These are phyloP conservation scores for Penicillium goetzii DNA, from an alignment of 495 filamentous ascomycete species.

Conservation along the genomic window DNA sequence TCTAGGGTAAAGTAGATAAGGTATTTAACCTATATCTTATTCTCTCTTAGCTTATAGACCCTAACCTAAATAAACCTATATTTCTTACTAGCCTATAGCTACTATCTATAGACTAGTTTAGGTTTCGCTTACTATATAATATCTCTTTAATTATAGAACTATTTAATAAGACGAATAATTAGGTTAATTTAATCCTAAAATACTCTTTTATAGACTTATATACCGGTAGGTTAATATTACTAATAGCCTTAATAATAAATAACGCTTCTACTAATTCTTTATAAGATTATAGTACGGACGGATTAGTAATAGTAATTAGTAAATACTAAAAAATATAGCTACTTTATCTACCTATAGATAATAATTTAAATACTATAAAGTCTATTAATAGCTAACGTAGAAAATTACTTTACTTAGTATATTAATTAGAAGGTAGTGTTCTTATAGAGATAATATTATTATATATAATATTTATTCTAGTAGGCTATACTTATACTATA, in stretches of 20 bases:
- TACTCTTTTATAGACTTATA: slow-evolving; percentile 27
- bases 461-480: slow-evolving; percentile 22
- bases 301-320: slow-evolving; percentile 19
- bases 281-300: slow-evolving; percentile 20
- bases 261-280: neutral
- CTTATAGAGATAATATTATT: slow-evolving; percentile 17
- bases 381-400: slow-evolving; percentile 14
- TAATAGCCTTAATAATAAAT: neutral
- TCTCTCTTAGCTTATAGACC: slow-evolving; percentile 15
- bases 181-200: slow-evolving; percentile 24
- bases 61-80: slow-evolving; percentile 4
- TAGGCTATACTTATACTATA: slow-evolving; percentile 16
- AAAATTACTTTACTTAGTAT: slow-evolving; percentile 12
- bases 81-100: slow-evolving; percentile 16
- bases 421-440: slow-evolving; percentile 21
- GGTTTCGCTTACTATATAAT: slow-evolving; percentile 12
- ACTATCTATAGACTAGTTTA: slow-evolving; percentile 7
- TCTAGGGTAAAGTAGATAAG: slow-evolving; percentile 14
- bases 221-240: slow-evolving; percentile 12
- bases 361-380: slow-evolving; percentile 17
- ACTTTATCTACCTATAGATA: slow-evolving; percentile 18
- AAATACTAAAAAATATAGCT: slow-evolving; percentile 26
- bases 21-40: slow-evolving; percentile 9
- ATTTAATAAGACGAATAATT: slow-evolving; percentile 15
- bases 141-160: slow-evolving; percentile 17